These are phyloP conservation scores for Stachybotrys echinatus DNA, from an alignment of 2,329 filamentous ascomycete genomes.

Conservation along the genomic window DNA sequence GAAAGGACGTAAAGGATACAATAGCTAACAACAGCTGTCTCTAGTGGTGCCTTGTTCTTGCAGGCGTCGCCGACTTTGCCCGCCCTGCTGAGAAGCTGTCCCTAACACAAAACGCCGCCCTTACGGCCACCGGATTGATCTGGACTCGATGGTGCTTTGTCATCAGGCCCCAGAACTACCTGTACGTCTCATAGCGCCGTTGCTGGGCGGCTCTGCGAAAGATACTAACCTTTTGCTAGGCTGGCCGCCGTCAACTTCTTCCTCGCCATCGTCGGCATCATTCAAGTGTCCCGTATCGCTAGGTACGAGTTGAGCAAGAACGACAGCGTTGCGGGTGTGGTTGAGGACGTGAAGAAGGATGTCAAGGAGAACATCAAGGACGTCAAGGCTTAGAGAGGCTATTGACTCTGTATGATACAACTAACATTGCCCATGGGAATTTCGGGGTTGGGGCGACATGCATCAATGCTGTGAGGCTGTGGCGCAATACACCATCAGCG, in stretches of 20 bases:
- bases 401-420: neutral
- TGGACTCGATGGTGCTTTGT: slow-evolving; percentile 99
- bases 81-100: slow-evolving; percentile 92
- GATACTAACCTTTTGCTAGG: slow-evolving; percentile 32
- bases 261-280: slow-evolving; percentile 79
- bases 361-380: slow-evolving; percentile 24
- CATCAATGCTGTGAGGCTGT: too few species aligned
- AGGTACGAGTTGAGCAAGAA: slow-evolving; percentile 59
- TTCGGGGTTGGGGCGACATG: too few species aligned
- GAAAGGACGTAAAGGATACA: too few species aligned
- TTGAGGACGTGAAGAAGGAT: slow-evolving; percentile 36
- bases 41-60: slow-evolving; percentile 90
- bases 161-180: slow-evolving; percentile 88
- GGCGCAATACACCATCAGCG: too few species aligned
- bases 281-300: slow-evolving; percentile 76
- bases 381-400: slow-evolving; percentile 4
- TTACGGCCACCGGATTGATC: slow-evolving; percentile 88
- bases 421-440: neutral
- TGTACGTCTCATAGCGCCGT: slow-evolving; percentile 45
- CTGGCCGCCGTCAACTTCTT: slow-evolving; percentile 98
- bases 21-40: slow-evolving; percentile 8
- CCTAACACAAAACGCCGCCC: slow-evolving; percentile 82
- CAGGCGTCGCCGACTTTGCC: slow-evolving; percentile 85
- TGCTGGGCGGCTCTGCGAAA: neutral
- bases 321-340: slow-evolving; percentile 28